Evolutionary conservation across 768 basidiomycete species (phyloP).

Genomic region (Leccinum fibrillosum): DNA sequence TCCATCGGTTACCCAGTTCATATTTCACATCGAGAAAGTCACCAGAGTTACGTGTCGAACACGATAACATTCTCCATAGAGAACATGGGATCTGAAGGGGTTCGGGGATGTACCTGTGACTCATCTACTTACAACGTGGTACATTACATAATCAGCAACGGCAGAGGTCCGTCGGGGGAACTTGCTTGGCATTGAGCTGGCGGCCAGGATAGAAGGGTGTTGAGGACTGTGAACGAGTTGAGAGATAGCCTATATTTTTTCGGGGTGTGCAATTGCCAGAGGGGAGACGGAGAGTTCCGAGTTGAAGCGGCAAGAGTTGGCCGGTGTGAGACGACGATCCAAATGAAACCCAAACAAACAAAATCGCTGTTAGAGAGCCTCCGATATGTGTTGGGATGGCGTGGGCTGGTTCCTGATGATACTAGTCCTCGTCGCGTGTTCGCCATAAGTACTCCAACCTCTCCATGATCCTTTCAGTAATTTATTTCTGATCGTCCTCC

Average conservation of each 20-base stretch:
- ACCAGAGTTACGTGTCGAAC: neutral
- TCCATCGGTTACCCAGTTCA: too few species aligned
- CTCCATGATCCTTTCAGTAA: constrained; percentile 26
- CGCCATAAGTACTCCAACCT: constrained; percentile 27
- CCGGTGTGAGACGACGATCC: constrained; percentile 33
- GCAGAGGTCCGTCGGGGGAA: constrained; percentile 4
- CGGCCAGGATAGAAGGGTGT: neutral
- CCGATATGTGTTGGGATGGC: constrained; percentile 10
- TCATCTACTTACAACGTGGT: neutral
- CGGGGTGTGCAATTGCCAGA: neutral
- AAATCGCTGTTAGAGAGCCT: constrained; percentile 23
- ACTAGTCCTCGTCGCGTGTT: constrained; percentile 22
- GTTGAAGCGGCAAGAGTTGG: constrained; percentile 17
- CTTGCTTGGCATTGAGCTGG: constrained; percentile 6
- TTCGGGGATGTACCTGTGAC: neutral
- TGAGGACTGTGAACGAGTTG: neutral
- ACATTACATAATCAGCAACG: neutral
- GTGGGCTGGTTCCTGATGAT: constrained; percentile 19
- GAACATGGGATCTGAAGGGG: neutral
- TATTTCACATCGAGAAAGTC: neutral
- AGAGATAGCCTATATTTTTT: neutral
- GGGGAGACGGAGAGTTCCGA: neutral
- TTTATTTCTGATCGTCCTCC: constrained; percentile 25
- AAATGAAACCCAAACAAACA: constrained; percentile 29
- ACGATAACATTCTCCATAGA: neutral